Base-by-base conservation (phyloP, 148 eudicot genomes). In the Vaccinium myrtillus region DNA sequence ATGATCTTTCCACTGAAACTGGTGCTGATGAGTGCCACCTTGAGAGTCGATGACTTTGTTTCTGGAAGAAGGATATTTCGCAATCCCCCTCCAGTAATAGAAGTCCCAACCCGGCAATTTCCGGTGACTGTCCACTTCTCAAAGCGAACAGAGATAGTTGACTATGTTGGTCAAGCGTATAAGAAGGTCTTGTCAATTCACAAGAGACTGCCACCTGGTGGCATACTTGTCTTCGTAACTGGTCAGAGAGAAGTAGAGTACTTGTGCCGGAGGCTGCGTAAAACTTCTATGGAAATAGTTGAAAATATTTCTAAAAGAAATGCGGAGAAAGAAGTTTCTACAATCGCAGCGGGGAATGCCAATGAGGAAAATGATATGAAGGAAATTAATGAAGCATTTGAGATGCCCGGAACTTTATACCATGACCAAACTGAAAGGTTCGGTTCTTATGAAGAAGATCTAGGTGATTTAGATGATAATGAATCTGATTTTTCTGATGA, bases 11-110 rank as follows among this genome's bases (percentile, higher is more conserved):
- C 95, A 12, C 79, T 93, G 84, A 94, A 94, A 84, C 94, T 97
- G 77, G 90, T 97, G 50, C 92, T 97, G 83, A 97, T 97, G 99
- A 97, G 99, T 88, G 99, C 99, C 81, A 97, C 99, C 75, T 85
- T 97, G 82, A 90, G 91, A 56, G 95, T 93, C 82, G 95, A 97
- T 79, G 98, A 97, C 89, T 96, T 97, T 87, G 88, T 90, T 77
- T 94, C 94, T 39, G 87, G 88, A 16, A 79, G 54, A 25, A 90
- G 82, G 84, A 93, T 95, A 77, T 97, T 97, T 83, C 82, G 51
- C 74, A 58, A 85, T 58, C 89, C 93, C 79, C 96, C 95, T 79
- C 98, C 96, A 65, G 91, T 91, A 30, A 90, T 93, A 80, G 86
- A 93, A 85, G 92, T 93, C 78, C 91, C 90, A 77, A 86, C 94